phyloP scores from a whole-genome alignment of 2,329 filamentous ascomycete species.

The Aspergillus unguis region DNA sequence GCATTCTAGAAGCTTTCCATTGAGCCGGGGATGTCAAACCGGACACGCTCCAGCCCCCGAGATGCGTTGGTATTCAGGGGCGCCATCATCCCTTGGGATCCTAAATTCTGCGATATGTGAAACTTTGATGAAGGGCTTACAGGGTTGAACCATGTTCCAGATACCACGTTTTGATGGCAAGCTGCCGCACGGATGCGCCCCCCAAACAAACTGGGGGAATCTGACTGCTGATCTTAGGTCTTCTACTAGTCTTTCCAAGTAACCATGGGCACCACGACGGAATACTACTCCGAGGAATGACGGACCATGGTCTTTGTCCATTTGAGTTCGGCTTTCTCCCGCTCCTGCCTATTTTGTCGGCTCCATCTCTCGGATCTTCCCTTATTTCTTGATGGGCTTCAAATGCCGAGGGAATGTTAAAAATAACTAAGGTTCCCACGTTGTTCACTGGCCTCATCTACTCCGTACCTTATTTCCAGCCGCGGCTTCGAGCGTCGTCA shows the following conservation, averaged over 20 bases:
- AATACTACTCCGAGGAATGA: too few relatives aligned
- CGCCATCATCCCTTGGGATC: too few relatives aligned
- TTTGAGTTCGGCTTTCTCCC: neutral
- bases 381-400: neutral
- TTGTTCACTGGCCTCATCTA: neutral
- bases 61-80: neutral
- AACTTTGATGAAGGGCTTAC: neutral
- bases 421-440: conserved; percentile 8
- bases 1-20: conserved; percentile 3
- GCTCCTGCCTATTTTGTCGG: neutral
- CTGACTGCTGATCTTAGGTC: conserved; percentile 2
- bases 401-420: conserved; percentile 2
- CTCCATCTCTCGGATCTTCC: neutral
- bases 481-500: neutral
- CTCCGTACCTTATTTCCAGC: conserved; percentile 4
- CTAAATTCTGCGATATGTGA: too few relatives aligned
- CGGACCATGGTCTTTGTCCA: neutral
- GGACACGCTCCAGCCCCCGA: neutral
- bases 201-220: neutral
- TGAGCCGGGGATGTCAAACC: neutral
- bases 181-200: neutral
- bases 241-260: too few relatives aligned
- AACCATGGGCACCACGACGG: too few relatives aligned
- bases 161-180: conserved; percentile 2
- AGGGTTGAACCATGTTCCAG: neutral